These are phyloP conservation scores for Parascedosporium putredinis DNA, from an alignment of 2,329 filamentous ascomycete species.

Conservation along the genomic window DNA sequence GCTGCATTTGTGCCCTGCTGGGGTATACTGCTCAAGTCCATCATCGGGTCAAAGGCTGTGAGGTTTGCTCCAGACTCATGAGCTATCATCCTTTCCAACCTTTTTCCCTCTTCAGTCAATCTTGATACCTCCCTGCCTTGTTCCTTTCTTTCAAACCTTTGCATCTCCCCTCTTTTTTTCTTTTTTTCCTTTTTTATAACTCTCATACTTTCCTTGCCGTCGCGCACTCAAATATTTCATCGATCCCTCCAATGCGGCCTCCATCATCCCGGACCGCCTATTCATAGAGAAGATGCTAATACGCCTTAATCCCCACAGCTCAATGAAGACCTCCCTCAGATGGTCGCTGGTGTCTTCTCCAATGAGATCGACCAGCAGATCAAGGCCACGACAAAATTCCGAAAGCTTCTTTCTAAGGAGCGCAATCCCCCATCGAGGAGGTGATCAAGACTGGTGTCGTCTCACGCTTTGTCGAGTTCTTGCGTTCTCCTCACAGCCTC, in stretches of 20 bases:
- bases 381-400: conserved; percentile 93
- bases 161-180: background rate
- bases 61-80: no score
- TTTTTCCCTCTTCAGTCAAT: background rate
- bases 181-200: background rate
- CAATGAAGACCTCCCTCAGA: conserved; percentile 94
- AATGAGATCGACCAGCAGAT: conserved; percentile 98
- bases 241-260: no score
- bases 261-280: no score
- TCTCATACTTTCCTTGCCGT: no score
- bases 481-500: conserved; percentile 91
- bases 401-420: conserved; percentile 96
- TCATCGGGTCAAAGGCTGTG: no score
- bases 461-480: conserved; percentile 93
- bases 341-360: conserved; percentile 97
- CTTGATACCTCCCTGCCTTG: no score
- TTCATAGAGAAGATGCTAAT: conserved; percentile 7
- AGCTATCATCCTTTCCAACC: no score
- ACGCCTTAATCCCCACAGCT: conserved; percentile 54
- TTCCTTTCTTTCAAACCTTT: no score
- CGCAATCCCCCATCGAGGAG: conserved; percentile 98
- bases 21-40: no score
- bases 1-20: no score
- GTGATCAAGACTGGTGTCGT: conserved; percentile 99
- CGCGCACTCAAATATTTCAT: no score